Evolutionary conservation across 768 basidiomycete species (phyloP).

Genomic region (Hemileccinum rubropunctum): DNA sequence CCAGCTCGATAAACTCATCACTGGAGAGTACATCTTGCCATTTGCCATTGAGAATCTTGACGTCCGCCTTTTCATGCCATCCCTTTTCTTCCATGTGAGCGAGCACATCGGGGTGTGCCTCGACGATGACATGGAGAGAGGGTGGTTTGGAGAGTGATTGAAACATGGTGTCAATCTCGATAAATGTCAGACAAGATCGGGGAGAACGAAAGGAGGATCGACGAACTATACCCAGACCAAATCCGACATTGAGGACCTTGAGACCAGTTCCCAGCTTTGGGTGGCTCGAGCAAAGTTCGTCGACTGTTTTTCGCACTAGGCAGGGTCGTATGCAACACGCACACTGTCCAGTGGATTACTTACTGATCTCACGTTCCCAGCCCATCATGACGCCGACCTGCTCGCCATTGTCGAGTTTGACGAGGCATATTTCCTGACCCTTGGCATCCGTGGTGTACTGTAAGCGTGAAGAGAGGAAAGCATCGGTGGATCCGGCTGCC

Average conservation of each 20-base stretch:
- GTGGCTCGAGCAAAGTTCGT: constrained; percentile 54
- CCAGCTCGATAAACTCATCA: constrained; percentile 55
- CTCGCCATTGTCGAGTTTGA: constrained; percentile 57
- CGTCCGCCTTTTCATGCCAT: constrained; percentile 76
- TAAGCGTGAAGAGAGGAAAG: constrained; percentile 71
- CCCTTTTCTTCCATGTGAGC: constrained; percentile 69
- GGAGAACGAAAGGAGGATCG: background rate
- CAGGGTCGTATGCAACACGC: constrained; percentile 20
- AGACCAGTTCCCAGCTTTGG: constrained; percentile 45
- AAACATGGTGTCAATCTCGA: constrained; percentile 81
- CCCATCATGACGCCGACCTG: constrained; percentile 99
- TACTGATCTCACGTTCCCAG: constrained; percentile 87
- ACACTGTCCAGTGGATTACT: constrained; percentile 18
- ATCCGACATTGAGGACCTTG: constrained; percentile 86
- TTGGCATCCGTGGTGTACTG: constrained; percentile 64
- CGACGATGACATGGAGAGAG: constrained; percentile 81
- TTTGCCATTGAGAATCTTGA: constrained; percentile 81
- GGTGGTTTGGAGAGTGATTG: constrained; percentile 62
- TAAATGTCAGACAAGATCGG: constrained; percentile 3
- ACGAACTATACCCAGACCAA: constrained; percentile 87
- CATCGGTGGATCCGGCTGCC: constrained; percentile 58
- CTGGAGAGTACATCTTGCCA: constrained; percentile 87
- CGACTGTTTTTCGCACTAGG: constrained; percentile 76
- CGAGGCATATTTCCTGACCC: constrained; percentile 81
- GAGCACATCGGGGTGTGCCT: constrained; percentile 93